Evolutionary conservation across 2,329 filamentous ascomycete genomes (phyloP), one percentile per base, ranked within the genome.

Genomic region (Helotiales sp.): DNA sequence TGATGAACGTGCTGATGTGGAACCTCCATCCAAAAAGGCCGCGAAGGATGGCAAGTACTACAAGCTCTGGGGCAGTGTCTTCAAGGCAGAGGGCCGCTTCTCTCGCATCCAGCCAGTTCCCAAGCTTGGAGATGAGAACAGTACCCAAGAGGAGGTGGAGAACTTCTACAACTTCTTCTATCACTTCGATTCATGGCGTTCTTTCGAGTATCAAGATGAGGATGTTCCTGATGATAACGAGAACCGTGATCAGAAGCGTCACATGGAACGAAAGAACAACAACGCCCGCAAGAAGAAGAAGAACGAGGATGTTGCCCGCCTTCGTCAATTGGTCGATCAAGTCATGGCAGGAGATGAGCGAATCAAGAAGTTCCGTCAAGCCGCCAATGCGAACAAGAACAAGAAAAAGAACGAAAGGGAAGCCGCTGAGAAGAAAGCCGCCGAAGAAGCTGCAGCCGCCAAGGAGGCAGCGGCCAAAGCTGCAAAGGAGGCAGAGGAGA

Each of bases 151-250:
- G 78, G 90, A 97, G 8, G 96, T 99, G 55, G 94, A 98, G 78
- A 84, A 85, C 63, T 99, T 99, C 82, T 99, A 99, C 88, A 97
- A 99, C 87, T 99, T 98, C 86, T 99, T 92, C 91, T 99, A 98
- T 86, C 96, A 95, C 86, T 97, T 99, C 76, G 96, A 99, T 86
- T 96, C 91, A 80, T 99, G 96, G 96, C 87, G 96, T 69, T 90
- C 92, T 2, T 99, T 99, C 77, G 96, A 99, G 83, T 99, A 99
- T 82, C 91, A 97, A 67, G 96, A 99, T 78, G 96, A 99, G 85
- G 96, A 99, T 78, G 95, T 99, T 32, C 96, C 96, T 47, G 96
- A 99, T 77, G 96, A 99, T 85, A 97, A 96, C 80, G 96, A 98
- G 84, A 97, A 94, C 85, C 94, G 96, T 80, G 95, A 98, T 83